phyloP scores from a whole-genome alignment of 371 early-diverging fungal species.

The Mortierella sp. region DNA sequence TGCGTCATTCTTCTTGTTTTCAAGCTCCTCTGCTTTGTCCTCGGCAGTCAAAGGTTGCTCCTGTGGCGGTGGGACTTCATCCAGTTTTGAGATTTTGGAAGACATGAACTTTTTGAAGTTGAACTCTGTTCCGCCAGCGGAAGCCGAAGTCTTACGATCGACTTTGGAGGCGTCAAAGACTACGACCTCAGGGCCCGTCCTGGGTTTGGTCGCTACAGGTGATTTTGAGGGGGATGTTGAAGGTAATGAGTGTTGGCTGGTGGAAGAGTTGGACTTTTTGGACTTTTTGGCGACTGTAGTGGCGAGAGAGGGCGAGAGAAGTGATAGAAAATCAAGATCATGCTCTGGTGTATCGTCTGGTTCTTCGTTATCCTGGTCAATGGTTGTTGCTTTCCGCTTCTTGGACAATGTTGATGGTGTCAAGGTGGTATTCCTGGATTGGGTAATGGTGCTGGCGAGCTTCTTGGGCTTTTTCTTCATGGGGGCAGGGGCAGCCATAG shows the following conservation, averaged over 20 bases:
- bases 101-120: conserved; percentile 52
- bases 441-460: no score
- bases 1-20: conserved; percentile 43
- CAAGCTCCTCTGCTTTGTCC: conserved; percentile 43
- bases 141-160: conserved; percentile 21
- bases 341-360: conserved; percentile 18
- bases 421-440: conserved; percentile 16
- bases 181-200: conserved; percentile 36
- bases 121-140: conserved; percentile 36
- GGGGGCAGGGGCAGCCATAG: conserved; percentile 42
- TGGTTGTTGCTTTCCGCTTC: conserved; percentile 23
- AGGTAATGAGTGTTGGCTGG: not conserved
- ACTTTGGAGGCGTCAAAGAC: conserved; percentile 47
- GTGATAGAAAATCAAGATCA: conserved; percentile 45
- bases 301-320: conserved; percentile 19
- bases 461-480: conserved; percentile 29
- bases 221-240: conserved; percentile 13
- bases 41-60: conserved; percentile 45
- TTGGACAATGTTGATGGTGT: conserved; percentile 4
- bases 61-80: conserved; percentile 40
- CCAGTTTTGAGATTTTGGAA: conserved; percentile 48
- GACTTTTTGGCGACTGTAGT: conserved; percentile 13
- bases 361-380: conserved; percentile 1
- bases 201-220: conserved; percentile 28
- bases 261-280: conserved; percentile 6